Evolutionary conservation across 345 rosid species (phyloP), one percentile per base, ranked within the genome.

Genomic region (Linum tenue): DNA sequence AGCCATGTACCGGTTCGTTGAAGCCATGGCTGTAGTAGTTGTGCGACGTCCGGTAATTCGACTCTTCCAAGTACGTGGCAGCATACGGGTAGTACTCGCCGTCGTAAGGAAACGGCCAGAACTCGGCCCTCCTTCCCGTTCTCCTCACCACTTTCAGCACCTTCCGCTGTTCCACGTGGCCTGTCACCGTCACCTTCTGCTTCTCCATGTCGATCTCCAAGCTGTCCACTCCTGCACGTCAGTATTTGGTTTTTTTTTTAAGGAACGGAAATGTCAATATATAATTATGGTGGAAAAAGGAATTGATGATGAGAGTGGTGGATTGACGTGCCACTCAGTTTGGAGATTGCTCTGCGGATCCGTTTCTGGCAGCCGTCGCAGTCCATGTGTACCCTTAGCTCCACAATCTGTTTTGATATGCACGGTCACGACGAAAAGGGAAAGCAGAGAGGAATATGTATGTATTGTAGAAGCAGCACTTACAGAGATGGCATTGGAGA

Each of bases 91-190:
- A 84, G 72, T 87, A 89, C 72, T 91, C 92, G 62, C 75, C 73
- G 63, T 85, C 89, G 8, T 85, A 91, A 3, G 91, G 88, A 68
- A 77, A 87, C 2, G 98, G 95, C 98, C 96, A 92, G 4, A 84
- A 87, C 64, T 92, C 95, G 0, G 83, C 83, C 51, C 70, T 80
- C 77, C 96, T 78, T 55, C 96, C 98, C 0, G 96, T 84, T 75
- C 95, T 81, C 64, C 89, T 81, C 75, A 84, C 95, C 16, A 76
- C 83, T 66, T 81, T 84, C 3, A 89, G 75, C 14, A 89, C 89
- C 35, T 85, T 84, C 60, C 82, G 75, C 17, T 81, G 76, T 14
- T 89, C 89, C 1, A 85, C 81, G 53, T 87, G 83, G 3, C 96
- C 98, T 0, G 78, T 85, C 42, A 92, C 89, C 5, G 88, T 87